phyloP scores from a whole-genome alignment of 208 protist species.

The Crithidia fasciculata region DNA sequence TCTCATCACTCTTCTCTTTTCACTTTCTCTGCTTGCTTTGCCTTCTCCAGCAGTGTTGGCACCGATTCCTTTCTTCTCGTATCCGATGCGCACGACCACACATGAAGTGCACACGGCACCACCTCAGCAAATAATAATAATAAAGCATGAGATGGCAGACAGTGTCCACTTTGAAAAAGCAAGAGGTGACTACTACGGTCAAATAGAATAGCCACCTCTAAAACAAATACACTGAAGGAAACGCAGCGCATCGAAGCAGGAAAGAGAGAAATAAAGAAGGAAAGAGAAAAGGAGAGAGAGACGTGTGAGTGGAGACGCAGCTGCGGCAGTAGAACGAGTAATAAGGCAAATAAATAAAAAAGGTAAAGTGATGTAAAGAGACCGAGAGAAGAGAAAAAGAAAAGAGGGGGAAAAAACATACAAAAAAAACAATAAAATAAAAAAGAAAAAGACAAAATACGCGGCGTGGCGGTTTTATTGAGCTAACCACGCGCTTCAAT shows the following conservation, averaged over 20 bases:
- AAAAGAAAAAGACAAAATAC: background rate
- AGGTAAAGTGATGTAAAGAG: slow-evolving; percentile 7
- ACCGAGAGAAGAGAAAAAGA: background rate
- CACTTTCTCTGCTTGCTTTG: too few species aligned
- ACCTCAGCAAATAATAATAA: too few species aligned
- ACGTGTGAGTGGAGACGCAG: too few species aligned
- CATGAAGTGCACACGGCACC: too few species aligned
- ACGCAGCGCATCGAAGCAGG: too few species aligned
- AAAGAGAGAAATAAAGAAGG: background rate
- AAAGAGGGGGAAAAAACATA: background rate
- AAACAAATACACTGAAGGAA: background rate
- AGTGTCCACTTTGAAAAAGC: background rate
- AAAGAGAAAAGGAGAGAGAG: background rate
- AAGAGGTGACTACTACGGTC: background rate
- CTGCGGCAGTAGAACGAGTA: background rate
- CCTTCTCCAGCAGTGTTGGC: too few species aligned
- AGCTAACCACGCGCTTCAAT: too few species aligned
- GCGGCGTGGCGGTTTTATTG: too few species aligned
- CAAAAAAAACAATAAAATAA: background rate
- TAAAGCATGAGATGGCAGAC: too few species aligned
- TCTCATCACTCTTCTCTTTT: too few species aligned
- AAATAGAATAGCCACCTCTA: background rate
- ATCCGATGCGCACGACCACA: too few species aligned
- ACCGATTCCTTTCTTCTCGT: too few species aligned
- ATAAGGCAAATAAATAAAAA: slow-evolving; percentile 2